phyloP scores from a whole-genome alignment of 331 rosid species.

The Quercus lobata region DNA sequence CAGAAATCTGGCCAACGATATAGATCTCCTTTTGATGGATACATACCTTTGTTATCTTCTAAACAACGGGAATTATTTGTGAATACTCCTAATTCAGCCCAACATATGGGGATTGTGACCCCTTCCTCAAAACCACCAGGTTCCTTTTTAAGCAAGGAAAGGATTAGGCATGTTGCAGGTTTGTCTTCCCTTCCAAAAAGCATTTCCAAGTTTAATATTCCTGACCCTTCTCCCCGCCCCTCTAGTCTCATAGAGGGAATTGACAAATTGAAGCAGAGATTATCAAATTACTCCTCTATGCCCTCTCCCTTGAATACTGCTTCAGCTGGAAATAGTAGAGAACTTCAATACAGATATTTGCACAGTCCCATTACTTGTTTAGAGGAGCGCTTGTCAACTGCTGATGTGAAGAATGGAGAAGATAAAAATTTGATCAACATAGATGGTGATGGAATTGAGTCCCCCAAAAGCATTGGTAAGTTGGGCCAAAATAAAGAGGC shows the following conservation, averaged over 20 bases:
- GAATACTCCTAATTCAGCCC: constrained; percentile 40
- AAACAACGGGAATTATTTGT: constrained; percentile 16
- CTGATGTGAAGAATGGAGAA: constrained; percentile 26
- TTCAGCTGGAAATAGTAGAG: constrained; percentile 20
- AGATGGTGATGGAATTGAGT: constrained; percentile 25
- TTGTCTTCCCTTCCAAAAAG: constrained; percentile 46
- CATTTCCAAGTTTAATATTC: constrained; percentile 44
- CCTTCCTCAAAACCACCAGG: constrained; percentile 30
- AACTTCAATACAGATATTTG: constrained; percentile 25
- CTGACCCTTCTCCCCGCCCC: constrained; percentile 43
- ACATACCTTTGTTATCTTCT: constrained; percentile 22
- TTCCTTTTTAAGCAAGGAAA: constrained; percentile 22
- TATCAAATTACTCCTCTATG: constrained; percentile 54
- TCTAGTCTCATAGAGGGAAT: constrained; percentile 57
- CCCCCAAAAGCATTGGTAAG: constrained; percentile 24
- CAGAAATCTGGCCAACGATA: constrained; percentile 26
- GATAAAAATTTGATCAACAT: constrained; percentile 26
- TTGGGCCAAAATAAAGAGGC: constrained; percentile 35
- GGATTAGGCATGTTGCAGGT: constrained; percentile 18
- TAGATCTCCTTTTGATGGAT: constrained; percentile 29
- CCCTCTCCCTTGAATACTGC: constrained; percentile 25
- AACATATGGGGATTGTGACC: constrained; percentile 29
- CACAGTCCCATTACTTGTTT: constrained; percentile 35
- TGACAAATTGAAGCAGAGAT: constrained; percentile 43
- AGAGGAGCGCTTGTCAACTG: constrained; percentile 31